Base-by-base conservation (phyloP, 352 stramenopile genomes). In the Phytophthora cajani region DNA sequence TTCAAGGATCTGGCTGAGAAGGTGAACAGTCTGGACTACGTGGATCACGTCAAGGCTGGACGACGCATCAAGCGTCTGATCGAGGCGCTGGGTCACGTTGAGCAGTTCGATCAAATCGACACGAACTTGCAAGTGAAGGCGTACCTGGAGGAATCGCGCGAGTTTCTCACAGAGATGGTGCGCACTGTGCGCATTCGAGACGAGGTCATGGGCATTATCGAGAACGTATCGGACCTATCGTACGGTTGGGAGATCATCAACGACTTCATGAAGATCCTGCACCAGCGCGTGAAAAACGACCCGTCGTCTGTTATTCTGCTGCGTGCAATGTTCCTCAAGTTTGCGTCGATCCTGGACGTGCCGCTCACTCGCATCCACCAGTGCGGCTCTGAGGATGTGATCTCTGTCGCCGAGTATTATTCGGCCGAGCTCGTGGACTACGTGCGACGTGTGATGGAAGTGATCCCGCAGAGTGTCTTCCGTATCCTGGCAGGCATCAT, bases 31-130 rank as follows among this genome's bases (percentile, higher is more conserved):
- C 75, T 99, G 17, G 89, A 98, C 65, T 93, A 97, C 64, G 85
- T 91, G 9, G 90, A 98, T 69, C 92, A 98, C 63, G 88, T 98
- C n/a, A 94, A 98, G 52, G 94, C 93, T 47, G 96, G 96, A 7
- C 87, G 96, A 9, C 94, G 93, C 57, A 98, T 99, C 75, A 98
- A 98, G 75, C 89, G 94, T 5, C 78, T 98, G 10, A 97, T 98
- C 54, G 83, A 97, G 72, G 96, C 94, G 0, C 77, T 99, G 57
- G 88, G 93, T 21, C 94, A 98, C 58, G 93, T 99, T n/a, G 95
- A 98, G 72, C 90, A 97, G 69, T 98, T 98, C 79, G 96, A 99
- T 67, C 89, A 98, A 65, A 97, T 99, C 54, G 96, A 99, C 55
- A 97, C 93, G 23, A 97, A 97, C 62, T 67, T 98, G 32, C 94